Evolutionary conservation across 1,284 basidiomycete species (phyloP), one percentile per base, ranked within the genome.

Genomic region (Marasmius sp.): DNA sequence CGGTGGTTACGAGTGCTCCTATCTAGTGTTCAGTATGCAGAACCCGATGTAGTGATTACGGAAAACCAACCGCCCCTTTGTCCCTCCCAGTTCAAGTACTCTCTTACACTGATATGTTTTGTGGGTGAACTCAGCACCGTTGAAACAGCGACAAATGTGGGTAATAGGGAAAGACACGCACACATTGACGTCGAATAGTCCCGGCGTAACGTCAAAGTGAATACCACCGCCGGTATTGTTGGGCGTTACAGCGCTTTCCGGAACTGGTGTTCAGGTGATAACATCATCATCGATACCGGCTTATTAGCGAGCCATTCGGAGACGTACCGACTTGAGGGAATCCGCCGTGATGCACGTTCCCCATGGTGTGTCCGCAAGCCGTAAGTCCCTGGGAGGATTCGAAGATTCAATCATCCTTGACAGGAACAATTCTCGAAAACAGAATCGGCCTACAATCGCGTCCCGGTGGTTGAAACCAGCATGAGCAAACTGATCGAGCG

Each of bases 291-390:
- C 12, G 41, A 43, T 6, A 43, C n/a, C 41, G n/a, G 41, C 11
- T 12, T 12, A 43, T 12, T 6, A 12, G n/a, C 6, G 41, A 43
- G n/a, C 11, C 12, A 12, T 43, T 43, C 27, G 27, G 27, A 53
- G 54, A 45, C 56, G 52, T 52, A 49, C 69, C 68, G 27, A 70
- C 68, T 58, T 69, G 66, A 12, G 72, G 71, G 60, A 72, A 73
- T 18, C 67, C 67, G n/a, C 47, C 65, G n/a, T 69, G 64, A 49
- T 73, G 71, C 5, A 71, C 69, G 34, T 66, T 67, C 10, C 71
- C 70, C 14, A 72, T 58, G n/a, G 66, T 70, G 57, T 72, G 70
- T 7, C 72, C 72, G 53, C 72, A 73, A 1, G 70, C 69, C 22
- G 68, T 65, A 34, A 73, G 51, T 7, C 56, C 65, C 65, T 66